These are phyloP conservation scores for Capsicum pubescens DNA, from an alignment of 257 asterid species.

Conservation along the genomic window DNA sequence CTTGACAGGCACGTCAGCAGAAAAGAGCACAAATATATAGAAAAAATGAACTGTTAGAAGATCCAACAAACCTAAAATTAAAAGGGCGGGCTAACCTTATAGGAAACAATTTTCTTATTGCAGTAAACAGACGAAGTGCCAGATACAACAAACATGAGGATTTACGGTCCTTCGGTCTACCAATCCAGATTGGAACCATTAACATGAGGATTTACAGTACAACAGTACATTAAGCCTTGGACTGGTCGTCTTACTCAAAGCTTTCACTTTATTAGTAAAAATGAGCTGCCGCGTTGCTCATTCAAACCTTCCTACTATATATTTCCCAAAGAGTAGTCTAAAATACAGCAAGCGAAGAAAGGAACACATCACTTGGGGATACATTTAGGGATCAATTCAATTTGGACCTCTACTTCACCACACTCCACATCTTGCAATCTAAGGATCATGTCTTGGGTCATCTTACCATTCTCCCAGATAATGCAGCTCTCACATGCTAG, in stretches of 20 bases:
- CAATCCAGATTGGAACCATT: too few relatives aligned
- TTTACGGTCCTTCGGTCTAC: too few relatives aligned
- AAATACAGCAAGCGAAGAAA: background rate
- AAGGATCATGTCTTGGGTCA: slow-evolving; percentile 76
- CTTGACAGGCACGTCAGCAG: too few relatives aligned
- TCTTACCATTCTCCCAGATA: slow-evolving; percentile 68
- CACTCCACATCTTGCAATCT: slow-evolving; percentile 61
- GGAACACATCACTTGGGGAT: background rate
- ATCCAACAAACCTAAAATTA: background rate
- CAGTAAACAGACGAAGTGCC: background rate
- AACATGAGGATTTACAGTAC: too few relatives aligned
- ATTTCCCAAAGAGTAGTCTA: background rate
- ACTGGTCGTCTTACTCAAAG: background rate
- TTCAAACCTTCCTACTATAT: background rate
- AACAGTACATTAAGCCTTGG: background rate
- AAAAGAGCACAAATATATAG: too few relatives aligned
- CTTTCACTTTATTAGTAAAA: background rate
- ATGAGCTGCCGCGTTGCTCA: background rate
- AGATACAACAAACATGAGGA: background rate
- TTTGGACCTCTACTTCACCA: slow-evolving; percentile 71
- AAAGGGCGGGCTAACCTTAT: background rate
- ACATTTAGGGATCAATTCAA: slow-evolving; percentile 40
- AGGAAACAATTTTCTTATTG: background rate
- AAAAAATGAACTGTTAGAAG: background rate
- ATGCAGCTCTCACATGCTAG: slow-evolving; percentile 64